Conservation (phyloP, 345 rosid species). For the Alliaria petiolata region DNA sequence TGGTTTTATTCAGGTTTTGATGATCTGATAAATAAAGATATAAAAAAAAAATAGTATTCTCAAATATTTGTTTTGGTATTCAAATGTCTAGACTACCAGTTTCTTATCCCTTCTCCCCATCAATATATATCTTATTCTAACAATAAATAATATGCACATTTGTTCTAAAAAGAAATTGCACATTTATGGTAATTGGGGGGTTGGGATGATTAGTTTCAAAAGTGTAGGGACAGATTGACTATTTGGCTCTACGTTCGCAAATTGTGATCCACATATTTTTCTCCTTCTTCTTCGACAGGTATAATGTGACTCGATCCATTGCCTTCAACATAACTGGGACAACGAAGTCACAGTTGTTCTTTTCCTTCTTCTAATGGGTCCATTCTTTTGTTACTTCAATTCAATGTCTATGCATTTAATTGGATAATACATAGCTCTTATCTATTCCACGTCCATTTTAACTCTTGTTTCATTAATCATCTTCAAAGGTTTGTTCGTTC, state of each 20-base stretch:
- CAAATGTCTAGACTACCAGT: background rate
- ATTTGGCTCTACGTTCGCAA: conserved; percentile 5
- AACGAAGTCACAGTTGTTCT: conserved; percentile 30
- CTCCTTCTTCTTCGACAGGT: conserved; percentile 26
- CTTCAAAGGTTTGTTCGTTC: conserved; percentile 24
- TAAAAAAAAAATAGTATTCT: background rate
- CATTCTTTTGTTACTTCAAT: conserved; percentile 30
- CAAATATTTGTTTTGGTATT: background rate
- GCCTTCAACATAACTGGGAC: conserved; percentile 32
- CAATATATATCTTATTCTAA: background rate
- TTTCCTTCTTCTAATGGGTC: conserved; percentile 25
- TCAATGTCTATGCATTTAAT: conserved; percentile 12
- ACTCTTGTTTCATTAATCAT: conserved; percentile 23
- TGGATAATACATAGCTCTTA: conserved; percentile 17
- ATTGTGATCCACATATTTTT: conserved; percentile 29
- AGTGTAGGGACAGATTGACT: conserved; percentile 29
- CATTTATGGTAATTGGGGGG: conserved; percentile 23
- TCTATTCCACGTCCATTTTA: conserved; percentile 16
- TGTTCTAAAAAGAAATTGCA: background rate
- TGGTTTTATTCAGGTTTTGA: background rate
- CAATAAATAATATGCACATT: background rate
- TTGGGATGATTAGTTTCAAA: conserved; percentile 26
- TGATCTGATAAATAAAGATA: background rate
- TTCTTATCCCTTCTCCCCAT: background rate
- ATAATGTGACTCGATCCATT: conserved; percentile 32